Evolutionary conservation across 257 asterid species (phyloP).

Genomic region (Linderniella brevidens): DNA sequence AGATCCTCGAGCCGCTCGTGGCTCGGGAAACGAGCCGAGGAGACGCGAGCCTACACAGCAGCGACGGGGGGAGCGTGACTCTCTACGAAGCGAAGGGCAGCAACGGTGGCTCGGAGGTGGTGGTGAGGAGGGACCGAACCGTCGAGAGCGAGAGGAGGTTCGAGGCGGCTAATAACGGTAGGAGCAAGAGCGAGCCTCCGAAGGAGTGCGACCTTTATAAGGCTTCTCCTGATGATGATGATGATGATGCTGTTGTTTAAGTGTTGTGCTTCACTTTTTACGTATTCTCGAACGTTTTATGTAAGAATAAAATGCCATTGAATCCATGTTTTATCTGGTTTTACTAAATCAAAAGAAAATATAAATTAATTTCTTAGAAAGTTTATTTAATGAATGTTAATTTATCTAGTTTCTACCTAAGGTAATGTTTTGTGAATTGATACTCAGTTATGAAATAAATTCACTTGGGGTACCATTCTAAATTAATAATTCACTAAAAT

Average conservation of each 20-base stretch:
- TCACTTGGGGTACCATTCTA: too few species aligned
- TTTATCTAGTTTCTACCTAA: too few species aligned
- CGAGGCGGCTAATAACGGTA: constrained; percentile 16
- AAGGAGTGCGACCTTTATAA: constrained; percentile 32
- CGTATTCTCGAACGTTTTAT: too few species aligned
- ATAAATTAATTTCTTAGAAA: too few species aligned
- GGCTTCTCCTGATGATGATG: constrained; percentile 11
- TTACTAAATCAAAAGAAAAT: too few species aligned
- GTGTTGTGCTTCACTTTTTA: too few species aligned
- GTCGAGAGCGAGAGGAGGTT: constrained; percentile 20
- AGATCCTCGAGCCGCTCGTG: constrained; percentile 64
- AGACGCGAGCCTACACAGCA: constrained; percentile 12
- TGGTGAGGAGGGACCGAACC: constrained; percentile 4
- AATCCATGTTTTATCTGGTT: too few species aligned
- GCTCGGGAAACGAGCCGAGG: constrained; percentile 26
- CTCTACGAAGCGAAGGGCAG: constrained; percentile 50
- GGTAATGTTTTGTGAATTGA: too few species aligned
- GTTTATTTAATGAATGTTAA: too few species aligned
- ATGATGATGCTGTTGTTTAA: background rate
- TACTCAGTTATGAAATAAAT: too few species aligned
- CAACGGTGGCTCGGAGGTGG: constrained; percentile 8
- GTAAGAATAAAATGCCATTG: too few species aligned
- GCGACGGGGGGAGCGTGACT: constrained; percentile 37
- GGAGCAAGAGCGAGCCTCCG: constrained; percentile 67
- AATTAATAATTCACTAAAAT: too few species aligned